A percentile compares a stretch with the other conserved stretches of the same genome.
These are phyloP conservation scores for Drosera spatulata DNA, from an alignment of 179 eudicot species.

Conservation along the genomic window DNA sequence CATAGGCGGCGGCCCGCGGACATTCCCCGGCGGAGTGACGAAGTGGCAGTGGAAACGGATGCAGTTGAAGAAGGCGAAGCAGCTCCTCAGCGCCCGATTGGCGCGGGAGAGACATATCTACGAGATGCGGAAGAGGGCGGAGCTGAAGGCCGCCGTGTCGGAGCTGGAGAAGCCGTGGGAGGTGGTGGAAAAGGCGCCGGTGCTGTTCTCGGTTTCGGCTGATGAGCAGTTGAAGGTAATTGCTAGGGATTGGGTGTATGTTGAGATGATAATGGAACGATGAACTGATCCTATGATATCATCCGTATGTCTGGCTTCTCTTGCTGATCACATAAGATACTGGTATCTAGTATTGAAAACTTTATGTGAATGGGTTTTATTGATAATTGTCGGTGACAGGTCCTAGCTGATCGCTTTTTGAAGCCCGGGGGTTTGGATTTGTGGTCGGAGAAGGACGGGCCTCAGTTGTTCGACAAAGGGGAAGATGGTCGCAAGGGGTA, in stretches of 20 bases:
- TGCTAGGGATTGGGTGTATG: conserved; percentile 14
- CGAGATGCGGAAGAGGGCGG: conserved; percentile 94
- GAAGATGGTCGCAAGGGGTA: conserved; percentile 63
- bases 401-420: conserved; percentile 78
- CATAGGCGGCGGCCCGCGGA: conserved; percentile 90
- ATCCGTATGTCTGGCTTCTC: no score
- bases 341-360: no score
- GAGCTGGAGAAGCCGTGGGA: conserved; percentile 95
- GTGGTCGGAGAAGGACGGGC: conserved; percentile 90
- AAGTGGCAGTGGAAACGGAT: conserved; percentile 98
- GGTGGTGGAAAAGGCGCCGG: conserved; percentile 29
- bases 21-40: conserved; percentile 93
- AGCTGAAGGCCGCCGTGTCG: conserved; percentile 75
- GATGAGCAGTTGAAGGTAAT: conserved; percentile 80
- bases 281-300: no score
- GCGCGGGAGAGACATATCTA: conserved; percentile 77
- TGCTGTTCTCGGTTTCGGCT: conserved; percentile 51
- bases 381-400: no score
- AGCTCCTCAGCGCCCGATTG: conserved; percentile 74
- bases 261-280: no score
- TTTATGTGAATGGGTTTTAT: no score
- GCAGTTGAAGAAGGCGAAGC: conserved; percentile 71
- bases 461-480: conserved; percentile 47
- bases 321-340: no score
- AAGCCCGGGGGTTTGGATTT: conserved; percentile 83